Base-by-base conservation (phyloP, 345 rosid species). In the Kandelia obovata region DNA sequence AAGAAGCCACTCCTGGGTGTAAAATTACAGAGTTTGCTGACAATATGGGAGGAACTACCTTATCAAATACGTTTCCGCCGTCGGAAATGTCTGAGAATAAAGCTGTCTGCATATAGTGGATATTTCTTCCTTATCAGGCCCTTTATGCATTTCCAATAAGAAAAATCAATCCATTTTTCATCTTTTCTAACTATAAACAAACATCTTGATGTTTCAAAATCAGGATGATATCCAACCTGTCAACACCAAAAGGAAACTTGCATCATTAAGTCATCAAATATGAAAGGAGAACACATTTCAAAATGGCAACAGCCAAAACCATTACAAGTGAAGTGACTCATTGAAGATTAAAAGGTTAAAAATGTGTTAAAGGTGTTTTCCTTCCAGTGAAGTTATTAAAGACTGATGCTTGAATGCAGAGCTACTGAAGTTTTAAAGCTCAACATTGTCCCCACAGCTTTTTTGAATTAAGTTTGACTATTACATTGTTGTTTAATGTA, bases 91-190 rank as follows among this genome's bases (percentile, higher is more conserved):
- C 89, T 80, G 70, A 84, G 88, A 78, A 95, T 90, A 78, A 95
- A 95, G 76, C 88, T 87, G 76, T 92, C 96, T 21, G 98, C 98
- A 61, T 90, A 84, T 46, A 90, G 78, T 37, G 98, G 99, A 77
- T 92, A 92, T 76, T 88, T 95, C 84, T 86, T 92, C 83, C 87
- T 84, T 65, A 95, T 90, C 66, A 95, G 71, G 19, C 98, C 98
- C 79, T 90, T 87, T 77, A 92, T 85, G 88, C 99, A 95, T 83
- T 95, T 95, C 99, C 98, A 88, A 80, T 90, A 95, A 5, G 99
- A 95, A 83, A 95, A 92, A 79, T 92, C 98, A 6, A 90, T 79
- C 49, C 78, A 60, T 64, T 84, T 78, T 35, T 96, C 97, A 73
- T 95, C 98, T 73, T 73, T 90, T 52, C 91, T 88, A 56, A 87